Percentiles rank a stretch among this genome's conserved stretches.
These are phyloP conservation scores for Lasiodiplodia sp. DNA, from an alignment of 2,329 filamentous ascomycete genomes.

Conservation along the genomic window DNA sequence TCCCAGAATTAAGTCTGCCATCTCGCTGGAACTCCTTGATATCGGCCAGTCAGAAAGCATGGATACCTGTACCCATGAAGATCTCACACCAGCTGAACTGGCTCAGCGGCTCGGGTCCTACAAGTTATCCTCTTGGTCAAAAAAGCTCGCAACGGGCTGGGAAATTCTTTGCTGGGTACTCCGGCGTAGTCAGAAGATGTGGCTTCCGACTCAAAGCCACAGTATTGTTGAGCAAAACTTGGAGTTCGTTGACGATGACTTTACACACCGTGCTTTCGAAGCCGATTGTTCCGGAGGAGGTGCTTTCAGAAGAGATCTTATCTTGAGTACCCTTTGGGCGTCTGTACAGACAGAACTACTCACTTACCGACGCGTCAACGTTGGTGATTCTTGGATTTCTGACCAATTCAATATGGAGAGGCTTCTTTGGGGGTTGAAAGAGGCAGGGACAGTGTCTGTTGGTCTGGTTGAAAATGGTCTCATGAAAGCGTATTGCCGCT, in stretches of 20 bases:
- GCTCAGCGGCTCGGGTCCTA: background rate
- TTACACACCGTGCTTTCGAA: too few relatives aligned
- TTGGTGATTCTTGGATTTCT: slow-evolving; percentile 37
- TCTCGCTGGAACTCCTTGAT: background rate
- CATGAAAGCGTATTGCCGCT: background rate
- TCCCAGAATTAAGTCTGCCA: background rate
- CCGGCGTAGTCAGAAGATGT: background rate
- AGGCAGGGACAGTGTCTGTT: slow-evolving; percentile 14
- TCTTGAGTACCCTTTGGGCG: slow-evolving; percentile 42
- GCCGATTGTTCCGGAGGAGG: too few relatives aligned
- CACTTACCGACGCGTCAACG: slow-evolving; percentile 45
- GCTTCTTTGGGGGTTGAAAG: slow-evolving; percentile 26
- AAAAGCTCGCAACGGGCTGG: background rate
- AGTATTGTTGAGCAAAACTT: rapidly evolving
- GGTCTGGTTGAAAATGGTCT: slow-evolving; percentile 4
- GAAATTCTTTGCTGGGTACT: background rate
- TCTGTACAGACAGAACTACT: slow-evolving; percentile 48
- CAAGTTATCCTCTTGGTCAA: background rate
- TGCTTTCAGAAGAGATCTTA: background rate
- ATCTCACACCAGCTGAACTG: background rate
- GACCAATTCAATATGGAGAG: slow-evolving; percentile 33
- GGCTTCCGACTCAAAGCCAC: background rate
- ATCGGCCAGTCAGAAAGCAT: background rate
- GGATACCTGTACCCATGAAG: background rate
- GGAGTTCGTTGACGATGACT: too few relatives aligned